Conservation (phyloP, 164 flowering plant species). For the Echeveria elegans region DNA sequence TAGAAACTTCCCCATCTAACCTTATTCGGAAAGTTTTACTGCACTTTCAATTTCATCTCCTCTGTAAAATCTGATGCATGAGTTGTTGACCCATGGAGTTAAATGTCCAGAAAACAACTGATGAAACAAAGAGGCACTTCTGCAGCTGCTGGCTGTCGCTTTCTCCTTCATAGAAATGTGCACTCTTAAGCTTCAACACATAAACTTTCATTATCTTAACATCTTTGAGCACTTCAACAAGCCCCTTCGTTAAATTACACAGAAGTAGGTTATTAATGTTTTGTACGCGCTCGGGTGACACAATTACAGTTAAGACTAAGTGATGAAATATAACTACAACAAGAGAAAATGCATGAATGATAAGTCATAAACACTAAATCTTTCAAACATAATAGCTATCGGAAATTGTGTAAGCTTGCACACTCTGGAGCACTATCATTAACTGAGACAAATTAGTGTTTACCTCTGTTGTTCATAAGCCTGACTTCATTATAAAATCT, state of each 20-base stretch:
- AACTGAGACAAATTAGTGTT: background rate
- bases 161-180: conserved; percentile 20
- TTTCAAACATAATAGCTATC: background rate
- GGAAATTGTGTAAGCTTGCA: conserved; percentile 4
- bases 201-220: background rate
- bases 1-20: conserved; percentile 37
- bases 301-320: background rate
- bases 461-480: background rate
- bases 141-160: conserved; percentile 15
- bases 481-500: conserved; percentile 1
- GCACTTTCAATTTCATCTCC: conserved; percentile 33
- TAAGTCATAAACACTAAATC: background rate
- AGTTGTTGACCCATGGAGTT: conserved; percentile 10
- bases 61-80: conserved; percentile 9
- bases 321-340: background rate
- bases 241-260: background rate
- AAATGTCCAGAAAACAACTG: conserved; percentile 42
- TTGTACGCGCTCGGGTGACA: background rate
- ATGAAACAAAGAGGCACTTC: conserved; percentile 35
- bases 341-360: background rate
- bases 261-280: conserved; percentile 1
- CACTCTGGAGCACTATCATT: background rate
- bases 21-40: conserved; percentile 22
- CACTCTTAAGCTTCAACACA: conserved; percentile 14
- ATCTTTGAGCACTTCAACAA: background rate